A percentile compares a stretch with the other conserved stretches of the same genome.
phyloP scores from a whole-genome alignment of 75 land plant genomes.

The Selaginella moellendorffii region DNA sequence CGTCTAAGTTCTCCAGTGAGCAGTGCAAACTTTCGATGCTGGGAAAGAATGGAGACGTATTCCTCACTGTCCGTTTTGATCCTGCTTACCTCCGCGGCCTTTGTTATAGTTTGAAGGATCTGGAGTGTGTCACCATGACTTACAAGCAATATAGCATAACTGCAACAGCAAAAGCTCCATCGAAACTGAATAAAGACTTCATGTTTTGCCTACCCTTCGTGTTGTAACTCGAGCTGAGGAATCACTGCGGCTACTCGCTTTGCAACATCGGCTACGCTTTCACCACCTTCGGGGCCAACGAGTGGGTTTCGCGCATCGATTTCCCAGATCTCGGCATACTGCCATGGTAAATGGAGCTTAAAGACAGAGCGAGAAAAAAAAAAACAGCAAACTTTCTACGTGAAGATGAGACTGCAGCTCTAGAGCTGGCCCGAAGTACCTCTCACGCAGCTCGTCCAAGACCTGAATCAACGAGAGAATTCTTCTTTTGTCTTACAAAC shows the following conservation, averaged over 20 bases:
- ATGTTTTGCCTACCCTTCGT: conserved; percentile 43
- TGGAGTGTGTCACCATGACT: conserved; percentile 93
- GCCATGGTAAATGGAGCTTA: background rate
- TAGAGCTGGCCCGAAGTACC: conserved; percentile 71
- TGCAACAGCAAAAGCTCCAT: conserved; percentile 15
- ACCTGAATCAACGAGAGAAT: conserved; percentile 29
- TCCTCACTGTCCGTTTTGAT: conserved; percentile 28
- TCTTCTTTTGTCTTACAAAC: background rate
- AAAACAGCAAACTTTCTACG: conserved; percentile 24
- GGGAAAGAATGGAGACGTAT: conserved; percentile 34
- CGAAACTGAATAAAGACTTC: background rate
- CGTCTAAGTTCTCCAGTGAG: conserved; percentile 69
- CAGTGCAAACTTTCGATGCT: conserved; percentile 56
- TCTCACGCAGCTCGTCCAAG: conserved; percentile 56
- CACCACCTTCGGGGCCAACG: conserved; percentile 74
- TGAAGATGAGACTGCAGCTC: conserved; percentile 76
- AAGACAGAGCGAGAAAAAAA: background rate
- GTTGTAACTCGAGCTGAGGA: conserved; percentile 41
- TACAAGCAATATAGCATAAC: conserved; percentile 54
- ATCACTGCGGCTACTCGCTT: conserved; percentile 42
- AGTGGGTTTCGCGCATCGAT: conserved; percentile 78
- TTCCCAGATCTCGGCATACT: conserved; percentile 93
- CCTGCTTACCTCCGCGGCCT: conserved; percentile 27
- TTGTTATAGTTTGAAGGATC: conserved; percentile 58
- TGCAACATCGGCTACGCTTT: conserved; percentile 81